Base-by-base conservation (phyloP, 139 green algal species). In the Deuterostichococcus epilithicus region DNA sequence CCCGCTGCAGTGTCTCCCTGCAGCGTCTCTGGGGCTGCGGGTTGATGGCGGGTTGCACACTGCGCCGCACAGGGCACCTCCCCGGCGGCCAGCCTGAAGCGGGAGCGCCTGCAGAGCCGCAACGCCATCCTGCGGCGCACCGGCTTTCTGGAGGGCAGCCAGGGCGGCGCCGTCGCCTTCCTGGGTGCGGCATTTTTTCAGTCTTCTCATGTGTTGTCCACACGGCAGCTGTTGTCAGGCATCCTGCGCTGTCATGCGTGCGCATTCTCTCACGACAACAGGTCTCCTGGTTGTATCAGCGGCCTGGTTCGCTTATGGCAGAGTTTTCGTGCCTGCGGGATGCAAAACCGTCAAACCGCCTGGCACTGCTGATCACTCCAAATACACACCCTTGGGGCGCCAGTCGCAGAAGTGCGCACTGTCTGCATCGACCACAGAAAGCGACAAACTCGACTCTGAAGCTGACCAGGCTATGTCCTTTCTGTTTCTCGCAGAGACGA, bases 111-210 rank as follows among this genome's bases (percentile, higher is more conserved):
- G 39, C 35, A 80, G 47, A 76, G 82, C 26, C 84, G 85, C 74
- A 90, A 90, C 73, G 78, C 78, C 66, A 90, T 90, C 73, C 73
- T 90, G 38, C 79, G 84, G 22, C 74, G 75, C 73, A 90, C 85
- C 26, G 85, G 85, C 3, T 90, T 90, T 73, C 77, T 90, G 30
- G 85, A 90, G n/a, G 30, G 63, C 63, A 23, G 6, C 23, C 63
- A 35, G 4, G 63, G 63, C 63, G 52, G 18, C 52, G 52, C 52
- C 52, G 26, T 63, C 52, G 52, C 52, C 52, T 63, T 63, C 18
- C 52, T 63, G 52, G 52, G 52, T 63, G 52, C 8, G 52, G 13
- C 8, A 52, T 8, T 52, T 52, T 52, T 8, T 13, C 8, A 13
- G 42, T 13, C 8, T 23, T 52, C 13, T 52, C 42, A 8, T 23